A percentile compares a stretch with the other conserved stretches of the same genome.
These are phyloP conservation scores for Thymus mandschuricus DNA, from an alignment of 257 asterid genomes.

Conservation along the genomic window DNA sequence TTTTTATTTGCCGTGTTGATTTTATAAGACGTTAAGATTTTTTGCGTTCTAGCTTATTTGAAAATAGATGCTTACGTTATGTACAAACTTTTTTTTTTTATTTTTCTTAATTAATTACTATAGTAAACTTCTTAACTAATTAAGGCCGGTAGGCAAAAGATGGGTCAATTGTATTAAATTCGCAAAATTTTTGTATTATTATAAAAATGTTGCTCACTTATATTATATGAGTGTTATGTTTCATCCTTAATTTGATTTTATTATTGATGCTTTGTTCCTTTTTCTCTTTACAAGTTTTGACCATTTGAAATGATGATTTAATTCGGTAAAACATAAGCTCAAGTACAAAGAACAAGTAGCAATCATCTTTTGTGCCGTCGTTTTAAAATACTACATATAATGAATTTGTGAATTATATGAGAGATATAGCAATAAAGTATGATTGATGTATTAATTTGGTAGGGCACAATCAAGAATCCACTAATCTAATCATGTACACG, in stretches of 20 bases:
- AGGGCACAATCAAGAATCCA: constrained; percentile 22
- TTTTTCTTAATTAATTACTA: background rate
- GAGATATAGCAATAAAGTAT: background rate
- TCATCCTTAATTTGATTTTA: background rate
- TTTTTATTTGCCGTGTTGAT: background rate
- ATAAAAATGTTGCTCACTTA: background rate
- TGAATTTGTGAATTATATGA: background rate
- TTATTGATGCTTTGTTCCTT: background rate
- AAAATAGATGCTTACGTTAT: background rate
- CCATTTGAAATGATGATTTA: constrained; percentile 5
- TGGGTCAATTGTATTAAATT: background rate
- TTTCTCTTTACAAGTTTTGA: constrained; percentile 15
- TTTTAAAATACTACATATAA: background rate
- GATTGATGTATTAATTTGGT: constrained; percentile 1
- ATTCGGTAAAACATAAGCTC: background rate
- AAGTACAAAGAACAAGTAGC: background rate
- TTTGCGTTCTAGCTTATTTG: background rate
- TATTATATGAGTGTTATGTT: background rate
- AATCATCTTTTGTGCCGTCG: constrained; percentile 29
- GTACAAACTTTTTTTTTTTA: background rate
- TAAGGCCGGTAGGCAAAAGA: background rate
- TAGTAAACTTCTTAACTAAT: background rate
- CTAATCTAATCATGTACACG: constrained; percentile 22
- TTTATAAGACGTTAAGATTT: background rate
- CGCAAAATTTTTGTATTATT: no score